A percentile compares a stretch with the other conserved stretches of the same genome.
Conservation (phyloP, 2,329 filamentous ascomycete species). For the Hawksworthiomyces lignivorus region DNA sequence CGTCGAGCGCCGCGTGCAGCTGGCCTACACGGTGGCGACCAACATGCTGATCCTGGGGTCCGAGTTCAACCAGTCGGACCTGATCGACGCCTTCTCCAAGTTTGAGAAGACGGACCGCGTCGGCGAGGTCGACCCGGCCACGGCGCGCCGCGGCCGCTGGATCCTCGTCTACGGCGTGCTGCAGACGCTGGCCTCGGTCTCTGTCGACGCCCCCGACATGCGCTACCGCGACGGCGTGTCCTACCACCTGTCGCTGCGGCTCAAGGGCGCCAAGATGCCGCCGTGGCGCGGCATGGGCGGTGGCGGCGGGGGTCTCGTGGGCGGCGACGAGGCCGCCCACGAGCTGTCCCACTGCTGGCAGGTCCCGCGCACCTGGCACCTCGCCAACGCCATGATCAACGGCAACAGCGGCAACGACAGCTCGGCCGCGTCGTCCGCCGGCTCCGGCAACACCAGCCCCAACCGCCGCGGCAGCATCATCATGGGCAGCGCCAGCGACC, state of each 20-base stretch:
- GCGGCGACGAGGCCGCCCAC: slow-evolving; percentile 33
- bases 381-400: slow-evolving; percentile 8
- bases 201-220: slow-evolving; percentile 48
- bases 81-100: slow-evolving; percentile 47
- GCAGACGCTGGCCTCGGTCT: slow-evolving; percentile 51
- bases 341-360: slow-evolving; percentile 48
- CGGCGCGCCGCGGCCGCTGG: slow-evolving; percentile 53
- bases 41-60: slow-evolving; percentile 50
- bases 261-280: slow-evolving; percentile 43
- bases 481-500: neutral
- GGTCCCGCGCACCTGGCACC: slow-evolving; percentile 33
- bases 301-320: slow-evolving; percentile 19
- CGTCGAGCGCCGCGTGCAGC: slow-evolving; percentile 42
- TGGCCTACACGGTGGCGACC: slow-evolving; percentile 53
- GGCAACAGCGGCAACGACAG: slow-evolving; percentile 21
- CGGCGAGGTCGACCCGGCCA: slow-evolving; percentile 43
- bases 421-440: slow-evolving; percentile 17
- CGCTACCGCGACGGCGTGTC: slow-evolving; percentile 44
- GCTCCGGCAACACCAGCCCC: slow-evolving; percentile 18
- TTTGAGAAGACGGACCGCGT: slow-evolving; percentile 49
- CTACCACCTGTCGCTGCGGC: slow-evolving; percentile 49
- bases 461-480: slow-evolving; percentile 8
- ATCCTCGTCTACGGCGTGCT: slow-evolving; percentile 52
- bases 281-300: slow-evolving; percentile 40
- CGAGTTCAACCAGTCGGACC: slow-evolving; percentile 43